phyloP scores from a whole-genome alignment of 441 rosid genomes.

The Brassica hybrid region DNA sequence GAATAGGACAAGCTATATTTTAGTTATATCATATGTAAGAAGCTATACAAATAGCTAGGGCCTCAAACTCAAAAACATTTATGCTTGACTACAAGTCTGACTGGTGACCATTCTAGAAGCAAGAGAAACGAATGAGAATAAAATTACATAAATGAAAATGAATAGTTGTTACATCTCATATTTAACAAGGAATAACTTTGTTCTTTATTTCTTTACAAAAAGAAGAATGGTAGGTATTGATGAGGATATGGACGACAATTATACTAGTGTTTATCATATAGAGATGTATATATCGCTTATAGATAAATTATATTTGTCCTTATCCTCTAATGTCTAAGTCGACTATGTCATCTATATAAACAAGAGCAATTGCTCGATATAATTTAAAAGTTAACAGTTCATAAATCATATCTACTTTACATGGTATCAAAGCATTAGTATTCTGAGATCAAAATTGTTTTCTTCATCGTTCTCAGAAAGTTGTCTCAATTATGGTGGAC shows the following conservation, averaged over 20 bases:
- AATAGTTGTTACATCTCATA: too few species aligned
- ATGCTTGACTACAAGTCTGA: neutral
- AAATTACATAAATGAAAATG: too few species aligned
- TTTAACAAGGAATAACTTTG: too few species aligned
- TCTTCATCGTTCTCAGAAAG: neutral
- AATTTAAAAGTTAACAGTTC: neutral
- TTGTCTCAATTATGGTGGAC: neutral
- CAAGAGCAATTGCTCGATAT: neutral
- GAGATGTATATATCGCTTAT: neutral
- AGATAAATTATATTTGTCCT: neutral
- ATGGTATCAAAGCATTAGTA: neutral
- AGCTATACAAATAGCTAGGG: constrained; percentile 34
- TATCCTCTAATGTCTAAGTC: neutral
- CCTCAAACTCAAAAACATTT: constrained; percentile 21
- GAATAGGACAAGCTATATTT: constrained; percentile 33
- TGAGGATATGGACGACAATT: too few species aligned
- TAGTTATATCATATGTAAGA: constrained; percentile 19
- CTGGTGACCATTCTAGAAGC: too few species aligned
- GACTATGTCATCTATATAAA: too few species aligned
- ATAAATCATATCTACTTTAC: neutral
- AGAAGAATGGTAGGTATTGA: too few species aligned
- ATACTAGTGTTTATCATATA: too few species aligned
- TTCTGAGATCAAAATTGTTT: neutral
- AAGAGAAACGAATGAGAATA: too few species aligned
- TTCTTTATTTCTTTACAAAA: too few species aligned